These are phyloP conservation scores for Sporothrix euskadiensis DNA, from an alignment of 2,329 filamentous ascomycete genomes.

Conservation along the genomic window DNA sequence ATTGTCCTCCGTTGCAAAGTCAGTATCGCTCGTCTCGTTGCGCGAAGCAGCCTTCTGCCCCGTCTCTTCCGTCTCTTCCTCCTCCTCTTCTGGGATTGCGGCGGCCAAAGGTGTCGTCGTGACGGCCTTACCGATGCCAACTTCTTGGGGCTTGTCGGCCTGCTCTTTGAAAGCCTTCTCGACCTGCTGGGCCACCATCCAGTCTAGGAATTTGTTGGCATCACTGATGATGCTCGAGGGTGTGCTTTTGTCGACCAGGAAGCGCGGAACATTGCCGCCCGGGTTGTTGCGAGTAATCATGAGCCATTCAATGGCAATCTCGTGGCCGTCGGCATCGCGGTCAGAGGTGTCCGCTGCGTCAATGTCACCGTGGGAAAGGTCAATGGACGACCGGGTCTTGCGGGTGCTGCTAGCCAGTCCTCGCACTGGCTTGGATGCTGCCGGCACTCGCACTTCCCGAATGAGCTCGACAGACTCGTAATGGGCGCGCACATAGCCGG, in stretches of 20 bases:
- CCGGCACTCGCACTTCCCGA: conserved; percentile 67
- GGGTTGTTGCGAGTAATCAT: conserved; percentile 91
- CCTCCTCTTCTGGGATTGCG: conserved; percentile 29
- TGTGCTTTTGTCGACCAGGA: conserved; percentile 88
- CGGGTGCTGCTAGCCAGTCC: conserved; percentile 39
- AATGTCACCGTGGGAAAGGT: conserved; percentile 42
- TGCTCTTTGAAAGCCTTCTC: conserved; percentile 13
- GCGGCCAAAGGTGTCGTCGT: not conserved
- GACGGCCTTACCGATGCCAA: not conserved
- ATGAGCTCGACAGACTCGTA: conserved; percentile 95
- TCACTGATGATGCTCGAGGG: conserved; percentile 78
- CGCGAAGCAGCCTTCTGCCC: not conserved
- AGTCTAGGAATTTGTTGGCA: conserved; percentile 78
- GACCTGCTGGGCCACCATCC: conserved; percentile 51
- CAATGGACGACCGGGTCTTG: conserved; percentile 46
- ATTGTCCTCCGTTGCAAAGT: not conserved
- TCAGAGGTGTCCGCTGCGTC: conserved; percentile 36
- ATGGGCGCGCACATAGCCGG: conserved; percentile 76
- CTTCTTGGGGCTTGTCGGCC: conserved; percentile 32
- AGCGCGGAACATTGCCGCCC: conserved; percentile 82
- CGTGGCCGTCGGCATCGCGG: conserved; percentile 39
- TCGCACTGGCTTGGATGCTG: conserved; percentile 39
- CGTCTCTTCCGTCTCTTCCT: conserved; percentile 29
- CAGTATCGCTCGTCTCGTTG: not conserved
- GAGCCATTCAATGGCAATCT: conserved; percentile 74